Base-by-base conservation (phyloP, 75 land plant genomes). In the Pseudotsuga menziesii region DNA sequence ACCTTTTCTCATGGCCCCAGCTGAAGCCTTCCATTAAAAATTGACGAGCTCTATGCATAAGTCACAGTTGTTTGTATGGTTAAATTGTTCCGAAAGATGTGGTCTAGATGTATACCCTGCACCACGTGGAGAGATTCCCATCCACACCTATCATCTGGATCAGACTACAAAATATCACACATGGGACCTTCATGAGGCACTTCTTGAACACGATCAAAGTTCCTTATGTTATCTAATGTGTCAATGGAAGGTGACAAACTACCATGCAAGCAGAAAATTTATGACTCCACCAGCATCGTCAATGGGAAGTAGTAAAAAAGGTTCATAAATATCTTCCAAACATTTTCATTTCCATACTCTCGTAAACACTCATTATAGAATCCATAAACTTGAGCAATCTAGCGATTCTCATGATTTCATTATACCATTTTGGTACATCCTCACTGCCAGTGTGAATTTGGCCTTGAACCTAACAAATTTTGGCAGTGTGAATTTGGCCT, bases 1-100 rank as follows among this genome's bases (percentile, higher is more conserved):
- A n/a, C n/a, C n/a, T n/a, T n/a, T n/a, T n/a, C n/a, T n/a, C 98
- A 89, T 95, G 98, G 32, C 93, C 96, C 98, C 98, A 95, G 75
- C 93, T 95, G 89, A 79, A 95, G 63, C 98, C 98, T 75, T 93
- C 96, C 98, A 95, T 95, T 57, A 95, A 96, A 56, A 95, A 81
- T 75, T 95, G 98, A 78, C 89, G 96, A 32, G 98, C 98, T 81
- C 96, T 85, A 16, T 96, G 96, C 56, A 95, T 94, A 58, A 95
- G 85, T 84, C 93, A 93, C 55, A 76, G 78, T 89, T 95, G 77
- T 95, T 95, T 1, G 93, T 88, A 72, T 95, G 96, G 74, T 95
- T 95, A 74, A 95, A 95, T 61, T 95, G 93, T 81, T 91, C 96
- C 19, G 98, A 95, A 76, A 95, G 91, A 83, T 95, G 96, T 81